Evolutionary conservation across 2,329 filamentous ascomycete genomes (phyloP), one percentile per base, ranked within the genome.

Genomic region (Paecilomyces variotii): DNA sequence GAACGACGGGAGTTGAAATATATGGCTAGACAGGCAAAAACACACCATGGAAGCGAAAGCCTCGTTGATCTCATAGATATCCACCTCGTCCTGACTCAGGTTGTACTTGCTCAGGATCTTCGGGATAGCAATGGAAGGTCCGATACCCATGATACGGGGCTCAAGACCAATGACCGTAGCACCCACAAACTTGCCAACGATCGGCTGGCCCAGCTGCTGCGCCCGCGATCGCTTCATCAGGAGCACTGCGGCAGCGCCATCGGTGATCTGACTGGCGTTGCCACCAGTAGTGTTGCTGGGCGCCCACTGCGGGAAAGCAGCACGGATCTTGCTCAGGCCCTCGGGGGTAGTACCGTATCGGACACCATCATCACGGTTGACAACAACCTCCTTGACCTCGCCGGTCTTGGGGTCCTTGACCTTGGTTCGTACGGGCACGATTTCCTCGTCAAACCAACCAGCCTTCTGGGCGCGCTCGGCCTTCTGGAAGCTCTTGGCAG

Each of bases 181-280:
- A 55, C 87, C 83, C 25, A 95, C 90, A 74, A 88, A 96, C 81
- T 96, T 97, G 74, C 89, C 92, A 49, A 97, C 74, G 72, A 97
- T 90, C 30, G 81, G 82, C 78, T 96, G 92, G 54, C 89, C 89
- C 14, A 97, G 86, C 68, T 84, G 82, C 80, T 94, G 85, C 30
- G 92, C 92, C 9, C 87, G 92, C 61, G 86, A 89, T 57, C 92
- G 90, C 80, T 88, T 90, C 92, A 97, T 97, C 71, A 97, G 81
- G 45, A 97, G 83, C 25, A 97, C 89, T 28, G 91, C 92, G 32
- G 92, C 92, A 28, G 92, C 92, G 63, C 92, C 92, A 75, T 97
- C 90, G 11, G 89, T 92, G 71, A 97, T 91, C 77, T 97, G 92
- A 60, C 86, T 90, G 34, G 92, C 92, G 74, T 97, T 97, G 63